Conservation (phyloP, 225 moss, liverwort and hornwort genomes). For the Climacium dendroides region DNA sequence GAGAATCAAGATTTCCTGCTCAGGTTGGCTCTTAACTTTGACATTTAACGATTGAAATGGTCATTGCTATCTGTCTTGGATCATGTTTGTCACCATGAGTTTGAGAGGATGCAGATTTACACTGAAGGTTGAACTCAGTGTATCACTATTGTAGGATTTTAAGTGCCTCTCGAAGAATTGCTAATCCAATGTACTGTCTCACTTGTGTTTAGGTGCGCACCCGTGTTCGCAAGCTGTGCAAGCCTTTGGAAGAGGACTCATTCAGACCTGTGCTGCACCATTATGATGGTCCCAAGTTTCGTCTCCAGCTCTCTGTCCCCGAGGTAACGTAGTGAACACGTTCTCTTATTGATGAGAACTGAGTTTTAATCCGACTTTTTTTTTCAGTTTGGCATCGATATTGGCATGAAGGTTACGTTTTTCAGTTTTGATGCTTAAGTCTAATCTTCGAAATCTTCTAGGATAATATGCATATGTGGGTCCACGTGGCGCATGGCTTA, state of each 20-base stretch:
- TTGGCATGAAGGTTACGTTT: background rate
- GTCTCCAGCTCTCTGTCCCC: constrained; percentile 92
- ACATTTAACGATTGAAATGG: background rate
- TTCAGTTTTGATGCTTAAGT: background rate
- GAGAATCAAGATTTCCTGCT: constrained; percentile 98
- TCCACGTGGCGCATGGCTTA: background rate
- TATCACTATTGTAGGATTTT: background rate
- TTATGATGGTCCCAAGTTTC: constrained; percentile 96
- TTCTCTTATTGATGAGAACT: background rate
- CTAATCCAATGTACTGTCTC: background rate
- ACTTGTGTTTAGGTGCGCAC: constrained; percentile 59
- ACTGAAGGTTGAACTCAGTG: background rate
- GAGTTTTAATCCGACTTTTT: background rate
- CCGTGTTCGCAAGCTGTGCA: constrained; percentile 78
- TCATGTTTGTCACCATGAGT: background rate
- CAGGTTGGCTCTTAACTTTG: constrained; percentile 38
- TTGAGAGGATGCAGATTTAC: background rate
- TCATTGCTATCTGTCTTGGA: background rate
- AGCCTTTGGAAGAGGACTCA: constrained; percentile 89
- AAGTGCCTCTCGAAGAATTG: background rate
- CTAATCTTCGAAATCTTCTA: background rate
- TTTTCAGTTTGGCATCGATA: background rate
- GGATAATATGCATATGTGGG: background rate
- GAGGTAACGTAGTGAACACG: constrained; percentile 19
- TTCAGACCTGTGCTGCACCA: constrained; percentile 93